Evolutionary conservation across 2,329 filamentous ascomycete species (phyloP).

Genomic region (Pseudocercospora eumusae): DNA sequence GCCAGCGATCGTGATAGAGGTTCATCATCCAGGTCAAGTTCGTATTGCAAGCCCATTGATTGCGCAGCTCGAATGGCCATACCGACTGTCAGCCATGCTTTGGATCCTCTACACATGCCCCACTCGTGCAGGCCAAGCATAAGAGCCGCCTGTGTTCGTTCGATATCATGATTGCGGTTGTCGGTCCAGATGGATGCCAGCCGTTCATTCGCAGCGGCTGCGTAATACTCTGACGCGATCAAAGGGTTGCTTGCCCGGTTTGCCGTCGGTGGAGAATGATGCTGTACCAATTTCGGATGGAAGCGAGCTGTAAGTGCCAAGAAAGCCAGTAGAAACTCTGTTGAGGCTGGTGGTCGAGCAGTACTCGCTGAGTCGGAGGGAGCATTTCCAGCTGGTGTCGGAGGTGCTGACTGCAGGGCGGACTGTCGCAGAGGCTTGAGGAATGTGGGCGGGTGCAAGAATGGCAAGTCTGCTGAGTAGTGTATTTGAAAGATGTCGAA

Average conservation of each 20-base stretch:
- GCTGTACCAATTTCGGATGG: slow-evolving; percentile 60
- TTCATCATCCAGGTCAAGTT: slow-evolving; percentile 48
- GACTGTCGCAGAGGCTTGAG: slow-evolving; percentile 49
- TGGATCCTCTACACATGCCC: slow-evolving; percentile 63
- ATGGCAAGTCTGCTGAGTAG: slow-evolving; percentile 71
- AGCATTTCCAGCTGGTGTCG: slow-evolving; percentile 13
- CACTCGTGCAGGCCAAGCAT: slow-evolving; percentile 74
- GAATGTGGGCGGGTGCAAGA: slow-evolving; percentile 67
- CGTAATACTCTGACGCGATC: slow-evolving; percentile 65
- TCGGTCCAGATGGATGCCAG: slow-evolving; percentile 52
- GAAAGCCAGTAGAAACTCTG: slow-evolving; percentile 63
- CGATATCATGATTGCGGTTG: slow-evolving; percentile 57
- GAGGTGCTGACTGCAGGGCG: slow-evolving; percentile 27
- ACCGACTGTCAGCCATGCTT: slow-evolving; percentile 67
- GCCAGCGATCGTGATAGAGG: slow-evolving; percentile 42
- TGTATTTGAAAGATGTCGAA: slow-evolving; percentile 71
- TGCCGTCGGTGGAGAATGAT: slow-evolving; percentile 55
- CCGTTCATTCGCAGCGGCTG: slow-evolving; percentile 57
- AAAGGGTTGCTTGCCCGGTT: slow-evolving; percentile 53
- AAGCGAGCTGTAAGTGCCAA: slow-evolving; percentile 70
- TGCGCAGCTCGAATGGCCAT: slow-evolving; percentile 62
- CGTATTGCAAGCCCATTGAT: slow-evolving; percentile 61
- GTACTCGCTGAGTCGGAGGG: slow-evolving; percentile 8
- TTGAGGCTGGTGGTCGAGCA: slow-evolving; percentile 56
- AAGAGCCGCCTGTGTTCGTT: slow-evolving; percentile 66